Base-by-base conservation (phyloP, 371 early-diverging fungal species). In the Nosema muscidifuracis region DNA sequence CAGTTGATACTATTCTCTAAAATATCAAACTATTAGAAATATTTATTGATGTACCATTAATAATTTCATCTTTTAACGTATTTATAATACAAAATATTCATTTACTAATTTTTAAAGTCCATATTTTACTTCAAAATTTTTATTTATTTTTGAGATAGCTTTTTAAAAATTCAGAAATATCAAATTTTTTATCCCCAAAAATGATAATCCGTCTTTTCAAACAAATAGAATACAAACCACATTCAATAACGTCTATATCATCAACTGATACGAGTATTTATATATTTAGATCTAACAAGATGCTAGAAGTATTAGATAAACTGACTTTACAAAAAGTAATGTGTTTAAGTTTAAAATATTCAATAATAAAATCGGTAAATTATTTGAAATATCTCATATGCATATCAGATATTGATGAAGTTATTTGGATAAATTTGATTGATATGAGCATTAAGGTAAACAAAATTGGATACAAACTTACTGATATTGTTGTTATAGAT, bases 181-280 rank as follows among this genome's bases (percentile, higher is more conserved):
- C n/a, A n/a, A n/a, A n/a, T n/a, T n/a, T n/a, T n/a, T n/a, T n/a
- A n/a, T n/a, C 57, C 69, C 58, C 20, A 20, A n/a, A 7, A 20
- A 72, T 72, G 73, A 63, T 55, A n/a, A 31, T 66, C 10, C 26
- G 73, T 30, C 33, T 75, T 20, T 75, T 69, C 51, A 75, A 65
- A 42, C 34, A 62, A 18, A 51, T 65, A 24, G 36, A 38, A 13
- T 64, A 38, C 40, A 67, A 56, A 34, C 71, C 71, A 28, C 57
- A 71, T 10, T 38, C 63, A 47, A 42, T 75, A 18, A 62, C 53
- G 0, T 28, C 75, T 20, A 40, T 75, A 43, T 63, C 42, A 33
- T 63, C 71, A 16, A 75, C 65, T 34, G 33, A 50, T 34, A 50
- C 26, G 1, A 55, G 34, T 18, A 62, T 75, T 24, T 77, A 53